These are phyloP conservation scores for Chaetomium globosum DNA, from an alignment of 2,329 filamentous ascomycete species.

Conservation along the genomic window DNA sequence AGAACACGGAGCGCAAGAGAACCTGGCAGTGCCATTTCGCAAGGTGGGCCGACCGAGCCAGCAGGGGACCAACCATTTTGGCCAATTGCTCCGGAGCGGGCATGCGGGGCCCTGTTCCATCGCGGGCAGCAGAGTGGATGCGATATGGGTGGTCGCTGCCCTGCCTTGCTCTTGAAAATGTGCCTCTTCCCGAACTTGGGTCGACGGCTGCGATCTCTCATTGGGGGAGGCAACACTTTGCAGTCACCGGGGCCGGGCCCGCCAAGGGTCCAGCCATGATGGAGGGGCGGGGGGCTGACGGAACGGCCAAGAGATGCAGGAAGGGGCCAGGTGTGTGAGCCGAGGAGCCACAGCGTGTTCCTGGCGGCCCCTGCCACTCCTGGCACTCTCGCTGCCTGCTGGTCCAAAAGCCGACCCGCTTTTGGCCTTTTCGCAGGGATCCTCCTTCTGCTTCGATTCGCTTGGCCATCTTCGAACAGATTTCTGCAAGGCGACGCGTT, in stretches of 20 bases:
- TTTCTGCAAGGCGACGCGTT: neutral
- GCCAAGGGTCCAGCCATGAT: conserved; percentile 27
- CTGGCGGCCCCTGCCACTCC: neutral
- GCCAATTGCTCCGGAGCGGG: conserved; percentile 25
- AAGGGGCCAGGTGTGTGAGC: conserved; percentile 22
- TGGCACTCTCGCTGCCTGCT: conserved; percentile 2
- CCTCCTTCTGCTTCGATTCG: conserved; percentile 2
- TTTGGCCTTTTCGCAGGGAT: conserved; percentile 12
- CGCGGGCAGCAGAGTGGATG: conserved; percentile 21
- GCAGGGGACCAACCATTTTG: conserved; percentile 15
- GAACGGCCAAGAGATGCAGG: conserved; percentile 28
- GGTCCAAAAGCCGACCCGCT: neutral
- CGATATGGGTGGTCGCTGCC: conserved; percentile 17
- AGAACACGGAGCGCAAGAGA: conserved; percentile 16
- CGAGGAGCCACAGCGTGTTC: conserved; percentile 27
- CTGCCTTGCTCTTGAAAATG: conserved; percentile 27
- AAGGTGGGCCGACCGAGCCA: conserved; percentile 22
- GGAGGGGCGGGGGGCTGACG: conserved; percentile 25
- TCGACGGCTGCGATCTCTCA: conserved; percentile 23
- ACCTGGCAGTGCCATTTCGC: conserved; percentile 26
- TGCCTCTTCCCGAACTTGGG: conserved; percentile 34
- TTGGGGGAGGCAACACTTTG: conserved; percentile 26
- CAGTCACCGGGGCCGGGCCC: conserved; percentile 26
- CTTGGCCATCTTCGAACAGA: conserved; percentile 13
- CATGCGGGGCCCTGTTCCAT: conserved; percentile 28